Conservation (phyloP, 1,139 yeast species). For the Scheffersomyces cryptocercus region DNA sequence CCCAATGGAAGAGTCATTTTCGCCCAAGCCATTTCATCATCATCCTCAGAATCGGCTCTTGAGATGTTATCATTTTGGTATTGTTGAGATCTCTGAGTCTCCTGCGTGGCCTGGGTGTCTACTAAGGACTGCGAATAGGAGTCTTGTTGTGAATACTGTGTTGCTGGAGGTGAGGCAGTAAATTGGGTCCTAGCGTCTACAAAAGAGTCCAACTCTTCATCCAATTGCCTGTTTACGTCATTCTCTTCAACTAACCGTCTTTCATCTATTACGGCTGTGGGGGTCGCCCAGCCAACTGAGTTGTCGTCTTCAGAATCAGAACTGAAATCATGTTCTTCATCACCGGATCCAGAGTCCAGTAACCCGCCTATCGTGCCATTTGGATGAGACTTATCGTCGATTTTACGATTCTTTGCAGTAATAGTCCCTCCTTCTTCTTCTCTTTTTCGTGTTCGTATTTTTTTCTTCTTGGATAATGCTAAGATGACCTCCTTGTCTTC, state of each 20-base stretch:
- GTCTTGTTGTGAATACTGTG: not conserved
- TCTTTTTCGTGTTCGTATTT: not conserved
- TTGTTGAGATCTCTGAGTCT: not conserved
- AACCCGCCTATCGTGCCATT: not conserved
- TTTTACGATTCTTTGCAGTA: not conserved
- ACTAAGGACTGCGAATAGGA: not conserved
- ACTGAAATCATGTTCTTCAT: not conserved
- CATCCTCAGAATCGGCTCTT: not conserved
- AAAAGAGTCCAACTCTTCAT: slow-evolving; percentile 1
- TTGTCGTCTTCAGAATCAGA: not conserved
- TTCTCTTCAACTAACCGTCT: not conserved
- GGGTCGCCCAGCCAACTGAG: not conserved
- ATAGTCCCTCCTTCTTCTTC: not conserved
- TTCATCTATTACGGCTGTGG: not conserved
- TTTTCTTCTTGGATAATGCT: not conserved
- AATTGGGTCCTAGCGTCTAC: not conserved
- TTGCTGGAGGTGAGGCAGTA: not conserved
- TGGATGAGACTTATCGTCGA: not conserved
- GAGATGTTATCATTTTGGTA: not conserved
- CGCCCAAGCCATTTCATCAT: slow-evolving; percentile 7
- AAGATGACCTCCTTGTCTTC: not conserved
- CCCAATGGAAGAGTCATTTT: slow-evolving; percentile 5
- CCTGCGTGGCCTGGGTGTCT: not conserved
- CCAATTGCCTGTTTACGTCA: not conserved
- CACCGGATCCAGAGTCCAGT: not conserved